phyloP scores from a whole-genome alignment of 2,329 filamentous ascomycete genomes.

The Fonsecaea multimorphosa region DNA sequence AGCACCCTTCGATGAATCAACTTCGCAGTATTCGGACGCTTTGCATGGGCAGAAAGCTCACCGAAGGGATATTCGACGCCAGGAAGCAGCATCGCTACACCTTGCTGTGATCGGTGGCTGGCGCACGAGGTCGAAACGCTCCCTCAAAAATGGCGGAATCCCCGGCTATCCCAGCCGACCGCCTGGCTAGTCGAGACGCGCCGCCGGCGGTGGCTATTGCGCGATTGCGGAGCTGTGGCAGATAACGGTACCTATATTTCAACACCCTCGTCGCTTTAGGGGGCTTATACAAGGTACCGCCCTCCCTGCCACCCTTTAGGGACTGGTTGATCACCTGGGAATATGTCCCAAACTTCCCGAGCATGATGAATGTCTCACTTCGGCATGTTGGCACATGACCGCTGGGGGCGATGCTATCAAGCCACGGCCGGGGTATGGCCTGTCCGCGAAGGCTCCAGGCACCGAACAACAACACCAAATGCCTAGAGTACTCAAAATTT shows the following conservation, averaged over 20 bases:
- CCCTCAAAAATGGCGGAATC: not conserved
- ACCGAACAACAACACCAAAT: too few relatives aligned
- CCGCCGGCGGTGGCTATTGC: not conserved
- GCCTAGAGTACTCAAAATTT: not conserved
- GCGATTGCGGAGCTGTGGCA: not conserved
- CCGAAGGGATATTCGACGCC: not conserved
- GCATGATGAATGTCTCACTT: too few relatives aligned
- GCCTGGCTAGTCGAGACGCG: not conserved
- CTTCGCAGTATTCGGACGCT: not conserved
- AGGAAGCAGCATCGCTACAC: not conserved
- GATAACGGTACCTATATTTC: not conserved
- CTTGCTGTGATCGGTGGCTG: not conserved
- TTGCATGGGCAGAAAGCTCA: not conserved
- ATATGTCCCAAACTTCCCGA: too few relatives aligned
- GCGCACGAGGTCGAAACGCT: not conserved
- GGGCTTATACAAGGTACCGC: too few relatives aligned
- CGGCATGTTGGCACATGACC: too few relatives aligned
- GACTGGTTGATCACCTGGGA: too few relatives aligned
- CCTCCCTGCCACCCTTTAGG: too few relatives aligned
- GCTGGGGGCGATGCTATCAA: not conserved
- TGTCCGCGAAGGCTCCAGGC: not conserved
- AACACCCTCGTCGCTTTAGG: too few relatives aligned
- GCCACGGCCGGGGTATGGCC: not conserved
- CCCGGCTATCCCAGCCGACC: not conserved
- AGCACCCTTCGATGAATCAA: not conserved